Evolutionary conservation across 331 rosid species (phyloP).

Genomic region (Cydonia oblonga): DNA sequence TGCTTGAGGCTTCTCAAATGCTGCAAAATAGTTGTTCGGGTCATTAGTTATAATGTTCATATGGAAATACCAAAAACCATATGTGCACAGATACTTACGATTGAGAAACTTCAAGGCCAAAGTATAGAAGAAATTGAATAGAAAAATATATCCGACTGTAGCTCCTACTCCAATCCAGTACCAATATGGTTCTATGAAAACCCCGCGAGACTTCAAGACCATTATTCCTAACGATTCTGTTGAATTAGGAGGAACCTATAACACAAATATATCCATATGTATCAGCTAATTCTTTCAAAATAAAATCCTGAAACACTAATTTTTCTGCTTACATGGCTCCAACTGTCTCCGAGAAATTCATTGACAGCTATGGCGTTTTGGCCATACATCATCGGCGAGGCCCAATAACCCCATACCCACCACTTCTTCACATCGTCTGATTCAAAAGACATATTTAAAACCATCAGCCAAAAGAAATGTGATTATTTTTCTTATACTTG

Average conservation of each 20-base stretch:
- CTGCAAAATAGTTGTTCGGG: slow-evolving; percentile 16
- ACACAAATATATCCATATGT: neutral
- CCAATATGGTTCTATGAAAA: slow-evolving; percentile 26
- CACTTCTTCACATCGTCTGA: slow-evolving; percentile 25
- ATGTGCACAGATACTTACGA: slow-evolving; percentile 11
- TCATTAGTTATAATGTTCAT: neutral
- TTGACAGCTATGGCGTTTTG: slow-evolving; percentile 35
- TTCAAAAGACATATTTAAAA: neutral
- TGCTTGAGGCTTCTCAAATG: slow-evolving; percentile 18
- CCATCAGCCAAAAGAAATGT: neutral
- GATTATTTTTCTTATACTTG: neutral
- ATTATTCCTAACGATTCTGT: slow-evolving; percentile 19
- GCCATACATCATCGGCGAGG: slow-evolving; percentile 38
- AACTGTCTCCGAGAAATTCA: slow-evolving; percentile 29
- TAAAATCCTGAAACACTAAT: neutral
- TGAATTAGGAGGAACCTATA: slow-evolving; percentile 10
- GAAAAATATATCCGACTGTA: slow-evolving; percentile 17
- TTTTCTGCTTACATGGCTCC: slow-evolving; percentile 26
- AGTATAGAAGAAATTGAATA: slow-evolving; percentile 19
- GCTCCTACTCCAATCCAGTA: slow-evolving; percentile 43
- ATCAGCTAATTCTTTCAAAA: neutral
- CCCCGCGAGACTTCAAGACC: slow-evolving; percentile 25
- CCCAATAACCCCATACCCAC: slow-evolving; percentile 45
- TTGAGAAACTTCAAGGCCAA: slow-evolving; percentile 25
- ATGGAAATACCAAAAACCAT: neutral